Base-by-base conservation (phyloP, 192 early-diverging fungal species). In the Glomus cerebriforme region DNA sequence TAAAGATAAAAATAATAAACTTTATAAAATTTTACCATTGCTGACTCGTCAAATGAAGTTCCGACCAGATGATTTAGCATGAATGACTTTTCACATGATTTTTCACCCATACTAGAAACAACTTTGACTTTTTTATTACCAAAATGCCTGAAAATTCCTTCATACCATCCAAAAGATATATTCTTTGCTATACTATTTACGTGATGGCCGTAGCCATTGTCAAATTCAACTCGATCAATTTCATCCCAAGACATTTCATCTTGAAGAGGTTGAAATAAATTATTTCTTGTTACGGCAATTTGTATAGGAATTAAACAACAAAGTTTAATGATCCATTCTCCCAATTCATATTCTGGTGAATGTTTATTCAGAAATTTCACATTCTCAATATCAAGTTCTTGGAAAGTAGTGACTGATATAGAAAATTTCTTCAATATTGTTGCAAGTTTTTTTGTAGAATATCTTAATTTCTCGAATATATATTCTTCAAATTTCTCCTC, bases 21-120 rank as follows among this genome's bases (percentile, higher is more conserved):
- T 3, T 8, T 10, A 1, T 27, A 8, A 10, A 58, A 47, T 32
- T 7, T 62, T 45, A 79, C 79, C 79, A 74, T 70, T 7, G 79
- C 79, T 27, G 70, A 74, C 1, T 72, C 79, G 15, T 79, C 79
- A 24, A 72, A 76, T 6, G 59, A 64, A 22, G 74, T 63, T 19
- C 74, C 74, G n/a, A 76, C 35, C 7, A 76, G 62, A 59, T 79
- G 79, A 26, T 79, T 79, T 22, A 79, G 22, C 29, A 79, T 34
- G 19, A 60, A 79, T 15, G 73, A 79, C 27, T 79, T 79, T 39
- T 72, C 79, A 13, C 70, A 74, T 0, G 73, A 77, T 72, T 79
- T 71, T 59, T 79, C 79, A 5, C 79, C 79, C 79, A 79, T 79
- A 26, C 47, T 59, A 10, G 73, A 77, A 17, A 79, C 59, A 4